Percentiles rank a stretch among this genome's conserved stretches.
Conservation (phyloP, 441 rosid genomes). For the Hypseocharis bilobata region DNA sequence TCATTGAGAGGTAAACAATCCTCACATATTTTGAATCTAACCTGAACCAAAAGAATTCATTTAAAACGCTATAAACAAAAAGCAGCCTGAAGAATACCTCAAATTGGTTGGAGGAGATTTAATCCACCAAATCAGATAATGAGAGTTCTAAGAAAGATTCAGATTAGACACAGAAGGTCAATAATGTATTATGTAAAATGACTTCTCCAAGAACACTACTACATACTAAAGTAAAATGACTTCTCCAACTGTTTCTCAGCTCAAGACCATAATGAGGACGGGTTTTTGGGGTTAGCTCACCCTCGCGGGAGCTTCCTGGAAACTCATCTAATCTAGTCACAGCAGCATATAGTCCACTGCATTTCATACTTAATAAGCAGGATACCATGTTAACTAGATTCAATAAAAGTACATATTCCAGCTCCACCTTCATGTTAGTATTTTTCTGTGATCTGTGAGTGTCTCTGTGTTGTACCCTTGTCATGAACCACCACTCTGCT, state of each 20-base stretch:
- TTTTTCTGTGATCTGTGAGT: background rate
- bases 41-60: conserved; percentile 25
- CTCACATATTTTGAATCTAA: conserved; percentile 36
- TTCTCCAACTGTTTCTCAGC: background rate
- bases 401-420: background rate
- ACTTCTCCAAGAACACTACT: background rate
- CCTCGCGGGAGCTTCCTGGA: no score
- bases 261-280: background rate
- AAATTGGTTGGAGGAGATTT: background rate
- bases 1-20: conserved; percentile 49
- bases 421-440: background rate
- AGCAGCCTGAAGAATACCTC: background rate
- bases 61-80: background rate
- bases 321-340: background rate
- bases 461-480: no score
- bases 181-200: no score
- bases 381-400: background rate
- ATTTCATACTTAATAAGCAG: background rate
- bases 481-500: background rate
- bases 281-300: no score
- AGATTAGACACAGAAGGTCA: background rate
- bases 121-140: background rate
- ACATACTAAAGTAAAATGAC: no score
- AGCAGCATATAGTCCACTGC: background rate
- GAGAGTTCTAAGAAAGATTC: background rate